Base-by-base conservation (phyloP, 129 eudicot species). In the Chrysanthemum lavandulifolium region DNA sequence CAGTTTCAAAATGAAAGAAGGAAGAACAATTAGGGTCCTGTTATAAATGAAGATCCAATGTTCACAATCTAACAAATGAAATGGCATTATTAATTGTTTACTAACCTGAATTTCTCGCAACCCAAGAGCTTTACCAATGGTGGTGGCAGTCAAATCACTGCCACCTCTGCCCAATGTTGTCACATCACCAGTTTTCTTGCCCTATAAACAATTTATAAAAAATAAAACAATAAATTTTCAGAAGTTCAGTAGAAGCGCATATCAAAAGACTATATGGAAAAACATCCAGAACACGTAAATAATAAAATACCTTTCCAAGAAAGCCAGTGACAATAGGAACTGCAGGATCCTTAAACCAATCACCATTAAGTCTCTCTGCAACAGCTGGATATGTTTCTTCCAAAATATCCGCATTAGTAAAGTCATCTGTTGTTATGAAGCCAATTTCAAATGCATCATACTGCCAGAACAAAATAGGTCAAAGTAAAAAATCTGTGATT, bases 341-440 rank as follows among this genome's bases (percentile, higher is more conserved):
- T 15, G 97, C 92, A 63, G 96, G 96, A 86, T 87, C 86, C 51
- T 68, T 77, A 36, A 76, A 71, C 98, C 98, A 93, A 78, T 93
- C 97, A 76, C 86, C 88, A 68, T 69, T 69, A 67, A 93, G 81
- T 65, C 86, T 85, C 78, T 85, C 86, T 49, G 98, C 96, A 55
- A 93, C 86, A 78, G 98, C 92, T 33, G 97, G 97, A 80, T 93
- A 93, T 54, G 98, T 90, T 84, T 90, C 92, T 82, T 93, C 97
- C 81, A 89, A 50, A 61, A 93, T 90, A 79, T 93, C 98, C 47
- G 98, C 98, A 78, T 93, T 93, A 9, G 98, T 92, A 66, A 89
- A 89, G 75, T 93, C 98, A 81, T 93, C 97, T 19, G 97, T 93
- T 51, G 98, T 93, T 68, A 90, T 87, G 73, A 93, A 78, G 29